Percentiles rank a stretch among this genome's conserved stretches.
These are phyloP conservation scores for Megacollybia marginata DNA, from an alignment of 768 basidiomycete genomes.

Conservation along the genomic window DNA sequence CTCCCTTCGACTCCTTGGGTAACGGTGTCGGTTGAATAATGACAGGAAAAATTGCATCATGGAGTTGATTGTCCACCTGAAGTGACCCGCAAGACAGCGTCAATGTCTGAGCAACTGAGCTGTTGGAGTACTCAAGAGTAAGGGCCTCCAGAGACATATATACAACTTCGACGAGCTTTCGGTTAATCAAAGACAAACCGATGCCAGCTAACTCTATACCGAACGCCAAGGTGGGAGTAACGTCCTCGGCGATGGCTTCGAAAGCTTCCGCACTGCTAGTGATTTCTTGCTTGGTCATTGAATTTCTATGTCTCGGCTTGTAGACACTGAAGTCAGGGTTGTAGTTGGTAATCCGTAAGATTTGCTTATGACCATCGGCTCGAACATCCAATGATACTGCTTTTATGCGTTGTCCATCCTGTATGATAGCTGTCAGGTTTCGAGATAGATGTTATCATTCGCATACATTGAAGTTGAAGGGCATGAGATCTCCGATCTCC, in stretches of 20 bases:
- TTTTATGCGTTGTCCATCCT: constrained; percentile 51
- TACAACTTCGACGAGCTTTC: constrained; percentile 79
- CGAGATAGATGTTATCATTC: not conserved
- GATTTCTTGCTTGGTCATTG: constrained; percentile 60
- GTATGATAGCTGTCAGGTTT: not conserved
- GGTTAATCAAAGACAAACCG: constrained; percentile 88
- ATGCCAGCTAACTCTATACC: constrained; percentile 81
- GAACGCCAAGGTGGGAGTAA: constrained; percentile 56
- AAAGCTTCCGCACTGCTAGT: constrained; percentile 69
- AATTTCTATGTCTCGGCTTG: constrained; percentile 58
- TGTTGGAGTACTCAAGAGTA: constrained; percentile 80
- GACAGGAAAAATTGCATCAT: constrained; percentile 92
- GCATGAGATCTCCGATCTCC: constrained; percentile 90
- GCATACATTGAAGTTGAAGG: constrained; percentile 78
- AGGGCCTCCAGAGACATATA: constrained; percentile 76
- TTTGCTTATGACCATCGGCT: constrained; percentile 80
- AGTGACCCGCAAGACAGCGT: constrained; percentile 78
- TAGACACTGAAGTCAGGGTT: constrained; percentile 80
- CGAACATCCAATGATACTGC: constrained; percentile 87
- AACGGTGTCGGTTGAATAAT: constrained; percentile 91
- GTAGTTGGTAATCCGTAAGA: constrained; percentile 84
- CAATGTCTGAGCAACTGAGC: constrained; percentile 69
- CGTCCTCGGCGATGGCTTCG: constrained; percentile 77
- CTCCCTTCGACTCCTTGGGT: constrained; percentile 62
- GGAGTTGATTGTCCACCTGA: constrained; percentile 96